Conservation (phyloP, 139 green algal species). For the Raphidocelis subcapitata region DNA sequence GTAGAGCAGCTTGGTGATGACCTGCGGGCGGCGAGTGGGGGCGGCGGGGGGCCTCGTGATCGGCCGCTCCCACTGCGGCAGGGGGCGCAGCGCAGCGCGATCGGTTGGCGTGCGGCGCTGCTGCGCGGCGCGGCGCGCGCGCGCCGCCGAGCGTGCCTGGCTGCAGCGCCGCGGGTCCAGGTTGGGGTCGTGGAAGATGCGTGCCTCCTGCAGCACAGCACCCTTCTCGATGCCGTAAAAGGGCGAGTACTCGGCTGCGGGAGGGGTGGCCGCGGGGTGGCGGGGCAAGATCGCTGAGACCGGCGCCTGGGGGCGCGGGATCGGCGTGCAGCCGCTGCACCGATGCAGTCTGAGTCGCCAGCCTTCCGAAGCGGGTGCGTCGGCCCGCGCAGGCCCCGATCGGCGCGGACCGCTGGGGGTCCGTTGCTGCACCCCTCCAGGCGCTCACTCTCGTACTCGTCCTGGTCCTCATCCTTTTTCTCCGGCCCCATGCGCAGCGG, state of each 20-base stretch:
- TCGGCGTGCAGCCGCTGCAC: background rate
- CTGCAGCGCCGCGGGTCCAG: slow-evolving; percentile 91
- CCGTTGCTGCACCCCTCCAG: background rate
- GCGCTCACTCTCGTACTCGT: slow-evolving; percentile 90
- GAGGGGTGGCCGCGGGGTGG: background rate
- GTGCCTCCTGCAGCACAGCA: slow-evolving; percentile 95
- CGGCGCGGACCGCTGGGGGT: background rate
- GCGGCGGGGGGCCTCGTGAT: too few species aligned
- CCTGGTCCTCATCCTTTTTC: slow-evolving; percentile 88
- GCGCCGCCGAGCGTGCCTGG: slow-evolving; percentile 60
- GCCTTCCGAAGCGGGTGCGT: background rate
- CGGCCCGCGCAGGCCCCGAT: too few species aligned
- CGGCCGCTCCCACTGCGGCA: too few species aligned
- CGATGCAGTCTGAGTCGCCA: background rate
- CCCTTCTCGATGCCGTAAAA: slow-evolving; percentile 99
- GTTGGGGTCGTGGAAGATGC: slow-evolving; percentile 94
- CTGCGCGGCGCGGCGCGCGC: too few species aligned
- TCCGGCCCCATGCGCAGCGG: slow-evolving; percentile 66
- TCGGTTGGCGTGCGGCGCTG: too few species aligned
- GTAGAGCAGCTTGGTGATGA: slow-evolving; percentile 99
- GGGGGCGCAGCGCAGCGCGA: too few species aligned
- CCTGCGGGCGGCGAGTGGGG: too few species aligned
- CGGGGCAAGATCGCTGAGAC: too few species aligned
- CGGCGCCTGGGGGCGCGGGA: background rate
- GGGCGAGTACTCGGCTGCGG: slow-evolving; percentile 96